phyloP scores from a whole-genome alignment of 192 early-diverging fungal species.

The Dispira parvispora region DNA sequence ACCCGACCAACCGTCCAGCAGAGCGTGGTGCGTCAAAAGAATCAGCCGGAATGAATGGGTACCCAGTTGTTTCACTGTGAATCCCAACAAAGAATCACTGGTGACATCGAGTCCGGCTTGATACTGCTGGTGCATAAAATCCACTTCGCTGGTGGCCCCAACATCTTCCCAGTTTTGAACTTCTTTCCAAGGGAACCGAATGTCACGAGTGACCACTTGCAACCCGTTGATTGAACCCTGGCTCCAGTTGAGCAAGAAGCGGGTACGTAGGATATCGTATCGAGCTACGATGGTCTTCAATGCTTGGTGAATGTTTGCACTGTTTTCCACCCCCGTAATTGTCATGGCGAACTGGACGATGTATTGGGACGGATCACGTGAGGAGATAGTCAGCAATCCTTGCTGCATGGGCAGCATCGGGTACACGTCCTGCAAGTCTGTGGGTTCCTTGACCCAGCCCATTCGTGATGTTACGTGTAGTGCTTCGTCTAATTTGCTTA shows the following conservation, averaged over 20 bases:
- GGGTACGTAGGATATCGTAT: background rate
- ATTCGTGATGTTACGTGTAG: background rate
- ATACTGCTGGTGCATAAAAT: background rate
- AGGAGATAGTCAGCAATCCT: background rate
- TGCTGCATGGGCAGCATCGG: constrained; percentile 1
- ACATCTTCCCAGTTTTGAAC: background rate
- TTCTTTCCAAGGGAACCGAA: background rate
- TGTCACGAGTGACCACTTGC: background rate
- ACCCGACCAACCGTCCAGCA: constrained; percentile 2
- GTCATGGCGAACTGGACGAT: background rate
- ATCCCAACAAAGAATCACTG: background rate
- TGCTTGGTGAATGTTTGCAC: background rate
- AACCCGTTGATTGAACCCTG: background rate
- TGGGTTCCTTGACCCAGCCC: background rate
- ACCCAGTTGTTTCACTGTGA: background rate
- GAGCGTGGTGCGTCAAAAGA: background rate
- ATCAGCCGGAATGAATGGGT: background rate
- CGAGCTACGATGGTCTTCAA: background rate
- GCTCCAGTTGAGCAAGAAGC: background rate
- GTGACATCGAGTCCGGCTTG: background rate
- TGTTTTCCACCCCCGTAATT: background rate
- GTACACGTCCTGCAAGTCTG: background rate
- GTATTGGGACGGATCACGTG: background rate
- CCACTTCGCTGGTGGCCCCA: background rate
- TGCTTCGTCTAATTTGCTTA: background rate